Evolutionary conservation across 805 yeast species (phyloP).

Genomic region (Candida arabinofermentans): DNA sequence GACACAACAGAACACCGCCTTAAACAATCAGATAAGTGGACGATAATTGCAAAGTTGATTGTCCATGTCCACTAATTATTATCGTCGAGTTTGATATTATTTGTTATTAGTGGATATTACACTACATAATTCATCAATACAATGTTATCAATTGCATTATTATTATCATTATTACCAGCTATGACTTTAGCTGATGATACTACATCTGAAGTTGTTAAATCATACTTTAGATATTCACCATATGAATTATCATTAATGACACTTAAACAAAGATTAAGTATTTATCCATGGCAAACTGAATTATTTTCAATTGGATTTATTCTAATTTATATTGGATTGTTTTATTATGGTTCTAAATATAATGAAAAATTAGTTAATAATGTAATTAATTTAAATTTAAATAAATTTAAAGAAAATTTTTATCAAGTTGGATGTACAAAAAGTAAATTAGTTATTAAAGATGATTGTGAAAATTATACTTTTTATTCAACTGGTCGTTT

Average conservation of each 20-base stretch:
- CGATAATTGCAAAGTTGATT: no score
- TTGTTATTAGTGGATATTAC: no score
- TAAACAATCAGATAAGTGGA: no score
- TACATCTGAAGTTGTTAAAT: conserved; percentile 1
- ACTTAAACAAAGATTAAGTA: conserved; percentile 49
- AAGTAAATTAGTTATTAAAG: conserved; percentile 49
- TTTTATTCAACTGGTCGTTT: conserved; percentile 88
- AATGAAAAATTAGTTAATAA: conserved; percentile 54
- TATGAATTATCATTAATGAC: conserved; percentile 41
- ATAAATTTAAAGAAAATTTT: conserved; percentile 63
- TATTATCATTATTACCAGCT: not conserved
- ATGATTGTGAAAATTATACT: conserved; percentile 55
- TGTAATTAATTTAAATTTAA: conserved; percentile 44
- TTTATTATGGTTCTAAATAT: conserved; percentile 52
- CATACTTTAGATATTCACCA: not conserved
- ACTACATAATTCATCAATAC: no score
- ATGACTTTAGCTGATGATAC: conserved; percentile 1
- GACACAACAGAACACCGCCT: no score
- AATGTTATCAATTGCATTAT: not conserved
- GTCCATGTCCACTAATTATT: no score
- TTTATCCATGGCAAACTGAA: conserved; percentile 80
- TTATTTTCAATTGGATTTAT: conserved; percentile 49
- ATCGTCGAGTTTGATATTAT: no score
- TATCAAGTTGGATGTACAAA: conserved; percentile 65
- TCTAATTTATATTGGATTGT: conserved; percentile 43